Evolutionary conservation across 805 yeast genomes (phyloP), one percentile per base, ranked within the genome.

Genomic region (Wickerhamomyces xylosicus): DNA sequence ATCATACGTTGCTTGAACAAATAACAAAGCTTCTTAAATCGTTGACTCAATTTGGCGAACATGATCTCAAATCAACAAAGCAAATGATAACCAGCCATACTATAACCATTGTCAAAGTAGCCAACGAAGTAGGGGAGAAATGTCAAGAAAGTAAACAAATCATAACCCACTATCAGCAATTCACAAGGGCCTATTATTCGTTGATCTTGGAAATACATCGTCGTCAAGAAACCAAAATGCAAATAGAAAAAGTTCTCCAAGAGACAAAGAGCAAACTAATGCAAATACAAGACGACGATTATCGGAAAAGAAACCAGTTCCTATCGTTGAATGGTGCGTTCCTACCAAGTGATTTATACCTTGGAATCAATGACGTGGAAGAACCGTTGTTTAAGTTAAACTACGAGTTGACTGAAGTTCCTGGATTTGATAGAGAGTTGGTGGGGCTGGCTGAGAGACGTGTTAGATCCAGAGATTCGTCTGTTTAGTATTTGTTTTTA

Each of bases 301-400:
- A 55, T 29, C 52, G 50, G 1, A 51, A 56, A 11, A 59, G 84
- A 32, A 49, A 59, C 16, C 39, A 49, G 10, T 80, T 80, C 45
- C 45, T 75, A 34, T 46, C 52, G 2, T 52, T 58, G 5, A 64
- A 77, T 55, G 80, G 79, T 0, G 71, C 69, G 32, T 79, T 56
- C 45, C 57, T 80, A 13, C 89, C 89, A 0, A 38, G 33, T 34
- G 72, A 72, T 43, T 57, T 74, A 3, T 73, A 76, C 75, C 59
- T 65, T 1, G 66, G 67, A 3, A 56, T 67, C 31, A 57, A 61
- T 28, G 66, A 58, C 27, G 15, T 31, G 4, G 56, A 57, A 1
- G 19, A 16, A 3, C 47, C 49, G 3, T 52, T 42, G 27, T 41
- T 35, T 28, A 32, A 40, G n/a, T 17, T 44, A 16, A 29, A 34